These are phyloP conservation scores for Populus deltoides DNA, from an alignment of 345 rosid genomes.

Conservation along the genomic window DNA sequence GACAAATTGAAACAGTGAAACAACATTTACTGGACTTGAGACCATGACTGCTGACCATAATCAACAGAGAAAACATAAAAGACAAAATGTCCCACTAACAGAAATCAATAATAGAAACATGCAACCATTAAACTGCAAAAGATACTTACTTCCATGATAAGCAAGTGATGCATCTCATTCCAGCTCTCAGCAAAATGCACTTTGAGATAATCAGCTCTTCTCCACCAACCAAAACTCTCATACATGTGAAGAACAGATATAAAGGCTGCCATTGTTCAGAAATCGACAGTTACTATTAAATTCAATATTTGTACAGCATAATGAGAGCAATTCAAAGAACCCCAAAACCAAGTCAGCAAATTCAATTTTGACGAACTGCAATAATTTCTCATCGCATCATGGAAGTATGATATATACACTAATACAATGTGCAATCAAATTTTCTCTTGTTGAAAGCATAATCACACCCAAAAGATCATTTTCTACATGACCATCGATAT, in stretches of 20 bases:
- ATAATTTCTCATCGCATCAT: background rate
- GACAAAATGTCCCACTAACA: background rate
- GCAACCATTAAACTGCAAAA: background rate
- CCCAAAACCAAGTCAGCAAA: slow-evolving; percentile 1
- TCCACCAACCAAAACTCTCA: slow-evolving; percentile 99
- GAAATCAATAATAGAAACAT: background rate
- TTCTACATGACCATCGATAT: background rate
- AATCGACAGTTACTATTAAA: slow-evolving; percentile 4
- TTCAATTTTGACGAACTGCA: background rate
- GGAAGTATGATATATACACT: background rate
- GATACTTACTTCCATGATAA: slow-evolving; percentile 88
- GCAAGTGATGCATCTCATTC: slow-evolving; percentile 99
- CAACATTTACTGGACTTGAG: background rate
- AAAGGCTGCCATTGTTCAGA: slow-evolving; percentile 53
- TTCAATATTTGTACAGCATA: background rate
- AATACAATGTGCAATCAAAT: background rate
- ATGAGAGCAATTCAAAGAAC: background rate
- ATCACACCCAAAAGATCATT: background rate
- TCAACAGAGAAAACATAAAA: background rate
- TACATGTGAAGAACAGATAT: slow-evolving; percentile 95
- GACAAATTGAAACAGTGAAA: slow-evolving; percentile 3
- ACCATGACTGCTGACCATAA: background rate
- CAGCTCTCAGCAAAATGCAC: slow-evolving; percentile 99
- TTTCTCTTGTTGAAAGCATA: background rate
- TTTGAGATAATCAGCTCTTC: slow-evolving; percentile 89